Evolutionary conservation across 345 rosid genomes (phyloP).

Genomic region (Populus deltoides): DNA sequence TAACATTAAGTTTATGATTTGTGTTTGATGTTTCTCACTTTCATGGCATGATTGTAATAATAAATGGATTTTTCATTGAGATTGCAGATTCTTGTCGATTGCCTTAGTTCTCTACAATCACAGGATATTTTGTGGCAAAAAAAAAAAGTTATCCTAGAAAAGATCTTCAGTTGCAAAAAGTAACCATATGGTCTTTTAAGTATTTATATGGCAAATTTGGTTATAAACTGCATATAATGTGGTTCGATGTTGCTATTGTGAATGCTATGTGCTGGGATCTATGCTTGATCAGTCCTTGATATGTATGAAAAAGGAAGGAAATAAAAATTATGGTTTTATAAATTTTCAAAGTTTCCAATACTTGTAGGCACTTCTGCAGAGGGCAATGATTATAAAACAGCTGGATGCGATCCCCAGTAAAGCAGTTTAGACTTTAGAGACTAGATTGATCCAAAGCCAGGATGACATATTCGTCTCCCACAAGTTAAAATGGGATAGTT

Average conservation of each 20-base stretch:
- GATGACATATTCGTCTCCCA: slow-evolving; percentile 84
- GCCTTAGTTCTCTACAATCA: not conserved
- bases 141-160: not conserved
- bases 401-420: slow-evolving; percentile 55
- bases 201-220: not conserved
- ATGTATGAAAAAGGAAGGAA: not conserved
- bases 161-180: not conserved
- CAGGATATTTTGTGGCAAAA: not conserved
- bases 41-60: not conserved
- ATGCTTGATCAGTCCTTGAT: not conserved
- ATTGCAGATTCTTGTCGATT: not conserved
- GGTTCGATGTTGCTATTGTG: not conserved
- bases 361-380: slow-evolving; percentile 67
- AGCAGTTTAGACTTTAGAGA: slow-evolving; percentile 70
- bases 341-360: slow-evolving; percentile 5
- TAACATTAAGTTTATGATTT: not conserved
- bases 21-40: not conserved
- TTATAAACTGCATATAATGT: not conserved
- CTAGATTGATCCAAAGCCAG: slow-evolving; percentile 88
- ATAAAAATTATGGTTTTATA: not conserved
- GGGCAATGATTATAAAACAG: slow-evolving; percentile 67
- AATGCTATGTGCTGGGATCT: not conserved
- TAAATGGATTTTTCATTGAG: not conserved
- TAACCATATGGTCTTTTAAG: not conserved
- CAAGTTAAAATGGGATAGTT: slow-evolving; percentile 17